Evolutionary conservation across 495 filamentous ascomycete genomes (phyloP), one percentile per base, ranked within the genome.

Genomic region (Mycothermus thermophilus): DNA sequence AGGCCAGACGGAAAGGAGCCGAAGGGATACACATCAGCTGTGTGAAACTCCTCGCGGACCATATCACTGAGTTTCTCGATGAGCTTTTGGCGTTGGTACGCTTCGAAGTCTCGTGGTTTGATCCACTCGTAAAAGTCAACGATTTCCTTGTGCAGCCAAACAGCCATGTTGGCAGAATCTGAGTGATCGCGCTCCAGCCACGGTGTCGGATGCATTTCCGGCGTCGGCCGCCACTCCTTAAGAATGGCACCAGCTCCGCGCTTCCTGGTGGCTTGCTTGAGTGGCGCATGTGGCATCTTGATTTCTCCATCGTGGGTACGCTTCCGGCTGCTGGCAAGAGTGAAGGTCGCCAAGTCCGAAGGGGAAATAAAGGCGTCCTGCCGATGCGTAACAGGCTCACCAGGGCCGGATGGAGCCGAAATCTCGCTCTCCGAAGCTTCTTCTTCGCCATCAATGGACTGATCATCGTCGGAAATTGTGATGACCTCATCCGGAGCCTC

Each of bases 1-100:
- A 95, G 63, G 0, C 83, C 84, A 7, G 83, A 83, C 10, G 83
- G 81, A 46, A 85, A 97, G 0, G 90, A 96, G 11, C 90, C 90
- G 57, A 96, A 97, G 8, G 76, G 64, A 13, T 67, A 63, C 2
- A 95, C 54, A 25, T 76, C 62, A 15, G 73, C 66, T 25, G 72
- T 67, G 4, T 57, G 48, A 43, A 71, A 72, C 9, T 61, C 55
- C 13, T 35, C 57, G 23, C 61, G 59, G 43, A 85, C 67, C 3
- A 67, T 56, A 18, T 42, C 37, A 18, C 71, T 57, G 1, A 88
- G 70, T 4, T 70, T 49, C 2, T 55, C 42, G 10, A 96, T 59
- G n/a, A 97, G 54, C 22, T 83, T 71, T 8, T 62, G 49, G 8
- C 90, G 80, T 19, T 93, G 67, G 2, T 61, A 60, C 32, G 85